Percentiles rank a stretch among this genome's conserved stretches.
phyloP scores from a whole-genome alignment of 352 stramenopile species.

The Pythium angustatum region DNA sequence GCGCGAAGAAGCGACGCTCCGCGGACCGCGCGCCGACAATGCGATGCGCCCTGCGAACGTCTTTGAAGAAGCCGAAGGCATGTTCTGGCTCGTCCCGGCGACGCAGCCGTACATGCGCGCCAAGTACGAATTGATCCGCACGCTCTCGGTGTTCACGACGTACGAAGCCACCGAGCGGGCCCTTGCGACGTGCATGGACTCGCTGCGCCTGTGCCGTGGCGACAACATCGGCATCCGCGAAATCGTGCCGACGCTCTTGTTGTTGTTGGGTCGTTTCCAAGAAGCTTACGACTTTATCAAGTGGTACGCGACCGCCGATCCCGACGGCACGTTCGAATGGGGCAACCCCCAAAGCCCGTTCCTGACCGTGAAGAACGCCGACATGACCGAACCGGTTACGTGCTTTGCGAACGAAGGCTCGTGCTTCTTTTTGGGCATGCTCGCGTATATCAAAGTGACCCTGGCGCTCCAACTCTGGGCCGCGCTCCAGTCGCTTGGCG shows the following conservation, averaged over 20 bases:
- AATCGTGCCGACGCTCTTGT: slow-evolving; percentile 4
- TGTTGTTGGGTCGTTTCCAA: slow-evolving; percentile 12
- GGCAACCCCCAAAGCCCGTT: slow-evolving; percentile 10
- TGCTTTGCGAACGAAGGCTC: neutral
- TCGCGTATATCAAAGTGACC: slow-evolving; percentile 15
- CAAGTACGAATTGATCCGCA: slow-evolving; percentile 22
- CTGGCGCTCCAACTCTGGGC: neutral
- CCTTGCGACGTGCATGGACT: slow-evolving; percentile 9
- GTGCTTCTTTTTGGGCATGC: neutral
- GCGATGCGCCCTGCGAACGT: slow-evolving; percentile 5
- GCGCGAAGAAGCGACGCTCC: neutral
- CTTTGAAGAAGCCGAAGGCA: slow-evolving; percentile 6
- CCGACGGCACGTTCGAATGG: slow-evolving; percentile 15
- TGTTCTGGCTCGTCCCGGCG: slow-evolving; percentile 16
- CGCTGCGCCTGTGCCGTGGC: slow-evolving; percentile 13
- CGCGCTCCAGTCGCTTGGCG: neutral
- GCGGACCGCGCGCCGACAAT: neutral
- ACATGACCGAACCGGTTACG: slow-evolving; percentile 15
- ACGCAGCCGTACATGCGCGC: slow-evolving; percentile 25
- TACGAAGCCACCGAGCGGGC: neutral
- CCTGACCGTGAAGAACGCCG: slow-evolving; percentile 11
- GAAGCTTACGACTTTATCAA: slow-evolving; percentile 29
- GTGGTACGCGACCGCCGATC: slow-evolving; percentile 16
- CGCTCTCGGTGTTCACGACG: neutral
- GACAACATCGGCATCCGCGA: slow-evolving; percentile 19